phyloP scores from a whole-genome alignment of 371 early-diverging fungal genomes.

The Phascolomyces articulosus region DNA sequence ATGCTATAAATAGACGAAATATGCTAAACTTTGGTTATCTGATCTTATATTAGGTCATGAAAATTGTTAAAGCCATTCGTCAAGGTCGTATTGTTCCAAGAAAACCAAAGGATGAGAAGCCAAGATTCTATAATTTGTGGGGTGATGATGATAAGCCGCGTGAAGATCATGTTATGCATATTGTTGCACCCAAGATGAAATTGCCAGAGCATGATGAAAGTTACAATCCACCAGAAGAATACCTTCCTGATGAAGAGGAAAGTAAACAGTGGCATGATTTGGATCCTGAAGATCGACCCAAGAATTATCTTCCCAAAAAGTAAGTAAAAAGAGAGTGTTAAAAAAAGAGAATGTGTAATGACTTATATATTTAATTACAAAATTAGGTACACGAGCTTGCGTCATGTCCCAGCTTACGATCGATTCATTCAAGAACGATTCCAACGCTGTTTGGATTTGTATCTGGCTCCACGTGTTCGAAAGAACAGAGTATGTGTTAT shows the following conservation, averaged over 20 bases:
- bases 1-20: no score
- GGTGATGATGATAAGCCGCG: slow-evolving; percentile 63
- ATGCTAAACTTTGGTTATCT: no score
- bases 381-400: slow-evolving; percentile 62
- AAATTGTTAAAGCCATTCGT: slow-evolving; percentile 94
- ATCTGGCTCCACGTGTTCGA: slow-evolving; percentile 91
- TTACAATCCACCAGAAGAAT: slow-evolving; percentile 98
- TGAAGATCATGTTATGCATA: slow-evolving; percentile 75
- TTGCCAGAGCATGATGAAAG: slow-evolving; percentile 93
- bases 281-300: slow-evolving; percentile 82
- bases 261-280: slow-evolving; percentile 73
- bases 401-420: slow-evolving; percentile 87
- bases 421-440: slow-evolving; percentile 92
- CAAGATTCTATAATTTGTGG: slow-evolving; percentile 90
- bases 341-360: no score
- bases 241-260: slow-evolving; percentile 85
- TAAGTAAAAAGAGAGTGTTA: no score
- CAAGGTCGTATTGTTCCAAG: slow-evolving; percentile 81
- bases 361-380: background rate
- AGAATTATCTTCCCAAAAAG: slow-evolving; percentile 87
- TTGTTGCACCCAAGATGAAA: slow-evolving; percentile 91
- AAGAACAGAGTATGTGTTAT: slow-evolving; percentile 72
- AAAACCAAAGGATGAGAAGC: slow-evolving; percentile 64
- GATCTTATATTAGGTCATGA: slow-evolving; percentile 68
- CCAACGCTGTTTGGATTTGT: slow-evolving; percentile 94